phyloP scores from a whole-genome alignment of 345 rosid species.

The Melaleuca quinquenervia region DNA sequence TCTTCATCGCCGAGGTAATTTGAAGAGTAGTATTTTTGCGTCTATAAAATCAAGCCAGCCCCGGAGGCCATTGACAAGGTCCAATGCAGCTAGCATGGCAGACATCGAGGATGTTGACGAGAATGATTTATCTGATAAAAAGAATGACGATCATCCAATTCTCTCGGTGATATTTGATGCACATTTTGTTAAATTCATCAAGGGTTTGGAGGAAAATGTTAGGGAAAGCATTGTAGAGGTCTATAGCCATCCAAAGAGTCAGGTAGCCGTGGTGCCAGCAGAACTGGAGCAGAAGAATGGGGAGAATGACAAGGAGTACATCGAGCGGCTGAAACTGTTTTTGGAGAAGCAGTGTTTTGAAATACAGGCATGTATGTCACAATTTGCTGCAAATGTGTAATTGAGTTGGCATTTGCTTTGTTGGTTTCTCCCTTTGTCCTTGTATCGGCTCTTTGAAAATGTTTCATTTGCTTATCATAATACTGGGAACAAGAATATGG shows the following conservation, averaged over 20 bases:
- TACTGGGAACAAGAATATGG: neutral
- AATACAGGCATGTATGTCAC: constrained; percentile 46
- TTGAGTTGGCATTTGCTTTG: neutral
- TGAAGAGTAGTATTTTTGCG: constrained; percentile 60
- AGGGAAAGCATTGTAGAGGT: constrained; percentile 62
- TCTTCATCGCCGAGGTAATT: no score
- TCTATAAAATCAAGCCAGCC: constrained; percentile 36
- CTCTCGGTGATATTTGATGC: constrained; percentile 53
- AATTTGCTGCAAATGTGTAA: neutral
- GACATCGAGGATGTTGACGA: constrained; percentile 65
- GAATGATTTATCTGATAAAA: constrained; percentile 32
- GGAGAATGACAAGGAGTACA: constrained; percentile 61
- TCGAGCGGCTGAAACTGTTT: constrained; percentile 63
- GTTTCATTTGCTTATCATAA: neutral
- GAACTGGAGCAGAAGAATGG: constrained; percentile 73
- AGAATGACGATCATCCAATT: constrained; percentile 60
- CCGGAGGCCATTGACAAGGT: constrained; percentile 59
- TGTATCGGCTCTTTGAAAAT: neutral
- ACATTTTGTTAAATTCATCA: constrained; percentile 44
- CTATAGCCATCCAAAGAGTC: constrained; percentile 69
- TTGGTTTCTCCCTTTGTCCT: neutral
- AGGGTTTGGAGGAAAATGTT: constrained; percentile 48
- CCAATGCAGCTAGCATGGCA: constrained; percentile 71
- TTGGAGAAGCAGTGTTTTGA: constrained; percentile 83
- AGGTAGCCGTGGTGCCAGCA: constrained; percentile 82